phyloP scores from a whole-genome alignment of 805 yeast genomes.

The Cyberlindnera petersonii region DNA sequence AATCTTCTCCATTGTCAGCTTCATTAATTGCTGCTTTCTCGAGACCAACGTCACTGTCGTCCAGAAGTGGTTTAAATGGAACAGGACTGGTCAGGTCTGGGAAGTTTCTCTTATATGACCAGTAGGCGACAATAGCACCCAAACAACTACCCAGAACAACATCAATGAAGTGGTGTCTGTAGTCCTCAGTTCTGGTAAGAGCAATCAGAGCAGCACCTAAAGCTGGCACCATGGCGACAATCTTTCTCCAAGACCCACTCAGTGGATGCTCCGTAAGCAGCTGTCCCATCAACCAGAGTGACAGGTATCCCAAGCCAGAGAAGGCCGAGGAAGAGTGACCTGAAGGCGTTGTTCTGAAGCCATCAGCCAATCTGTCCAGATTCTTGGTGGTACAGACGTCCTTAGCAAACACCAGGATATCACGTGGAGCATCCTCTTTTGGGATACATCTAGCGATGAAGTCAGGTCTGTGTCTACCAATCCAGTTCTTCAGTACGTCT shows the following conservation, averaged over 20 bases:
- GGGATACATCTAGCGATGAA: conserved; percentile 84
- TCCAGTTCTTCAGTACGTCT: conserved; percentile 72
- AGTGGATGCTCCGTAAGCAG: conserved; percentile 43
- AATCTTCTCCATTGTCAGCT: conserved; percentile 21
- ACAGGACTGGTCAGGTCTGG: conserved; percentile 32
- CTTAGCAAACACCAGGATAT: conserved; percentile 52
- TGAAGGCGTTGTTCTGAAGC: conserved; percentile 78
- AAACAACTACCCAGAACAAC: conserved; percentile 67
- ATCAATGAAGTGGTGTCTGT: conserved; percentile 90
- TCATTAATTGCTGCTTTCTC: conserved; percentile 21
- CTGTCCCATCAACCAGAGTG: conserved; percentile 70
- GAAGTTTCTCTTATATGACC: conserved; percentile 38
- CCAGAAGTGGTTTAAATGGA: conserved; percentile 38
- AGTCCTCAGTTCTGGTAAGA: conserved; percentile 82
- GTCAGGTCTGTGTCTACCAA: conserved; percentile 92
- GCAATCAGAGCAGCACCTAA: conserved; percentile 77
- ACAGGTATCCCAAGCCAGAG: conserved; percentile 59
- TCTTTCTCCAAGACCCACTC: conserved; percentile 61
- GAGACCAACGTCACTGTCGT: conserved; percentile 36
- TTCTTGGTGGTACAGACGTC: conserved; percentile 63
- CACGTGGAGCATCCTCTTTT: conserved; percentile 48
- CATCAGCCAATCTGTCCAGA: conserved; percentile 48
- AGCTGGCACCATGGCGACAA: conserved; percentile 50
- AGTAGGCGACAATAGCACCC: conserved; percentile 57
- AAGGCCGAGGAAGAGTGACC: conserved; percentile 76